A percentile compares a stretch with the other conserved stretches of the same genome.
Conservation (phyloP, 2,329 filamentous ascomycete genomes). For the Macrophomina tecta region DNA sequence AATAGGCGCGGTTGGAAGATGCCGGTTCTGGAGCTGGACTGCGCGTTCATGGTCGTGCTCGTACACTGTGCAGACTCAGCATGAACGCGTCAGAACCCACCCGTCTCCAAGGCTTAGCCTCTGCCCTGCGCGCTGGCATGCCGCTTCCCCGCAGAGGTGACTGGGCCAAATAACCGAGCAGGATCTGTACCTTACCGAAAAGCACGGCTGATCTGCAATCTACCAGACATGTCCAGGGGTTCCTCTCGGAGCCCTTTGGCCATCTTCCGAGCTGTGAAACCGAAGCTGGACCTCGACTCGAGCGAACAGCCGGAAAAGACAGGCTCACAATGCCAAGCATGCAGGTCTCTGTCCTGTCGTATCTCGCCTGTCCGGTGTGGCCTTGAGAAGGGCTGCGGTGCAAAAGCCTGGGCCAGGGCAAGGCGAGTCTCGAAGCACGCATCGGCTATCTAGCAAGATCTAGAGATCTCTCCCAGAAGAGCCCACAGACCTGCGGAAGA, state of each 20-base stretch:
- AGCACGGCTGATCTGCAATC: constrained; percentile 14
- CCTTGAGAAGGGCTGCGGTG: too few relatives aligned
- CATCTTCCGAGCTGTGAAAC: constrained; percentile 1
- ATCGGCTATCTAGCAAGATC: not conserved
- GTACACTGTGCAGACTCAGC: not conserved
- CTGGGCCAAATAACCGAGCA: constrained; percentile 8
- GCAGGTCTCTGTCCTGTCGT: not conserved
- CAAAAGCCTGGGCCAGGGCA: too few relatives aligned
- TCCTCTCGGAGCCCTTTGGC: not conserved
- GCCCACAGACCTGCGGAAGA: not conserved
- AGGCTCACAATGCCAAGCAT: not conserved
- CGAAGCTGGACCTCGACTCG: not conserved
- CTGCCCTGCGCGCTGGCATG: not conserved
- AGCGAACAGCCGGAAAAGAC: not conserved
- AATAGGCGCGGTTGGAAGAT: not conserved
- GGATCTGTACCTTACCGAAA: not conserved
- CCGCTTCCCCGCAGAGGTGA: constrained; percentile 13
- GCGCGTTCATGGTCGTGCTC: not conserved
- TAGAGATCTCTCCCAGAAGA: not conserved
- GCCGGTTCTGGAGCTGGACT: not conserved
- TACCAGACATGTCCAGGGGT: not conserved
- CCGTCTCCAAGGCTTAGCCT: not conserved
- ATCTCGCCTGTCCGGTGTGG: too few relatives aligned
- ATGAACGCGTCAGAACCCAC: constrained; percentile 1
- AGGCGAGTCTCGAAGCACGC: not conserved